A percentile compares a stretch with the other conserved stretches of the same genome.
phyloP scores from a whole-genome alignment of 2,329 filamentous ascomycete species.

The Cladobotryum mycophilum region DNA sequence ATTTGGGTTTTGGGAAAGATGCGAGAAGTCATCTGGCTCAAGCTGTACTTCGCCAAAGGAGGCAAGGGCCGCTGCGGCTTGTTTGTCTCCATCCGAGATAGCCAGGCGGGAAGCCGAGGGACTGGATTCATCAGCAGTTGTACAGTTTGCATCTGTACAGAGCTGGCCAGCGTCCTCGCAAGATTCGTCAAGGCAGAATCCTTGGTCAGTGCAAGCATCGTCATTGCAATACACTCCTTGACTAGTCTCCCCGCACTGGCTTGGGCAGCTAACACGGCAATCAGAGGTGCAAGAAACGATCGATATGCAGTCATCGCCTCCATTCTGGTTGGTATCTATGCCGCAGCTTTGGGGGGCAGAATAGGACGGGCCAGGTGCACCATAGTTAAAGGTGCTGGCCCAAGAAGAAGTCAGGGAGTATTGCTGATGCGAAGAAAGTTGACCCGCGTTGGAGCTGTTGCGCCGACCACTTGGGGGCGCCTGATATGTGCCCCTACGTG shows the following conservation, averaged over 20 bases:
- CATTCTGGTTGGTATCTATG: no score
- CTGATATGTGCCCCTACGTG: no score
- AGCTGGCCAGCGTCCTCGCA: conserved; percentile 30
- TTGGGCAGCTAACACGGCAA: conserved; percentile 29
- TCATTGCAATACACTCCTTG: conserved; percentile 31
- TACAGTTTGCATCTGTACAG: conserved; percentile 32
- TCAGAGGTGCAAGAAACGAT: conserved; percentile 28
- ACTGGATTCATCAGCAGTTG: conserved; percentile 6
- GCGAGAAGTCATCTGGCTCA: background rate
- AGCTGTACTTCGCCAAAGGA: conserved; percentile 21
- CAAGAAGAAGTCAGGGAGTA: no score
- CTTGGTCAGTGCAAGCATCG: conserved; percentile 23
- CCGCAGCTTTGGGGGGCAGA: no score
- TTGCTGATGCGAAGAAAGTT: no score
- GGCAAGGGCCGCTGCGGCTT: conserved; percentile 25
- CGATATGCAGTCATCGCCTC: conserved; percentile 25
- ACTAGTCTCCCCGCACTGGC: conserved; percentile 28
- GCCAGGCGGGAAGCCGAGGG: background rate
- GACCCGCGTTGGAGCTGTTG: no score
- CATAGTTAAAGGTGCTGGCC: no score
- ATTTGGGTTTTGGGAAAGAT: background rate
- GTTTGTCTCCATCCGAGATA: conserved; percentile 19
- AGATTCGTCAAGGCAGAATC: conserved; percentile 22
- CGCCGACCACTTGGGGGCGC: no score
- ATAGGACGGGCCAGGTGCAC: no score